phyloP scores from a whole-genome alignment of 129 eudicot species.

The Chrysanthemum lavandulifolium region DNA sequence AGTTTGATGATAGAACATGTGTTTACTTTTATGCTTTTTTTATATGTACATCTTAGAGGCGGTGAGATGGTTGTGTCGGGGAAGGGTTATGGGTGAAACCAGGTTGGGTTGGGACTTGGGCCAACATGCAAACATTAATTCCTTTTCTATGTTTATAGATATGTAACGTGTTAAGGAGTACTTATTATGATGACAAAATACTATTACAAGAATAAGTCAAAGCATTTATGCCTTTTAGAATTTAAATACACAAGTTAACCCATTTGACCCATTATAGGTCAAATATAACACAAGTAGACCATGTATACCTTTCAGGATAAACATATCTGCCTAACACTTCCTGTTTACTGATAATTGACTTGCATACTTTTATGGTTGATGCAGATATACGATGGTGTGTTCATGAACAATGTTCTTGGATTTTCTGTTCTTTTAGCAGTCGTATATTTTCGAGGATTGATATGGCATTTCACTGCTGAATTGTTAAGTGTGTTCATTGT shows the following conservation, averaged over 20 bases:
- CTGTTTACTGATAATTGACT: neutral
- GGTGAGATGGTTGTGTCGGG: too few species aligned
- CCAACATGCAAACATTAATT: neutral
- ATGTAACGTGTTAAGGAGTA: neutral
- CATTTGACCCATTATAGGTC: neutral
- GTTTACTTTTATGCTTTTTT: too few species aligned
- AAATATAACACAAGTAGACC: neutral
- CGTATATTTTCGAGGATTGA: conserved; percentile 54
- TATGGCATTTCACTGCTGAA: conserved; percentile 75
- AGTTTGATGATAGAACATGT: too few species aligned
- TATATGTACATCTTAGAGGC: too few species aligned
- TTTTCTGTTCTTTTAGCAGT: conserved; percentile 66
- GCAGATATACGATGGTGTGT: conserved; percentile 77
- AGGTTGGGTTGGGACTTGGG: neutral
- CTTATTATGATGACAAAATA: neutral
- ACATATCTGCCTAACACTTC: neutral
- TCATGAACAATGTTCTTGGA: conserved; percentile 84
- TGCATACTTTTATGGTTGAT: conserved; percentile 11
- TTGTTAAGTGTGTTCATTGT: conserved; percentile 54
- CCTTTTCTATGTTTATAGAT: neutral
- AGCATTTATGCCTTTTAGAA: neutral
- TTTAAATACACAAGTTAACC: neutral
- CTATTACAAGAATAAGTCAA: neutral
- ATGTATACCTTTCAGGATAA: neutral
- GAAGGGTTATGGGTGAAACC: neutral